Evolutionary conservation across 140 eudicot genomes (phyloP), one percentile per base, ranked within the genome.

Genomic region (Cichorium intybus): DNA sequence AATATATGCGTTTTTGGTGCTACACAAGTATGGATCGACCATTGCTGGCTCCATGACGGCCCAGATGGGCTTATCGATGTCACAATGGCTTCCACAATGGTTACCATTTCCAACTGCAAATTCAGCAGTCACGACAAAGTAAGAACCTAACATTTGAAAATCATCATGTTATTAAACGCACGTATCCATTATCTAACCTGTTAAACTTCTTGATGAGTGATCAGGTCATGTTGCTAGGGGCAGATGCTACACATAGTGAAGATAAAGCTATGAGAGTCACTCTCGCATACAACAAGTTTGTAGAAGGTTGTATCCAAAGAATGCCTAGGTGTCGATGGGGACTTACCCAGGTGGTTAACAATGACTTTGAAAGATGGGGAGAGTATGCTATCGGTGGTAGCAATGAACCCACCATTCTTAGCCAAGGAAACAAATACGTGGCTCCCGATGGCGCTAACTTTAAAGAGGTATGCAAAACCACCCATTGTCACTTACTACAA

Each of bases 261-360:
- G 98, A 88, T 65, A 70, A 51, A 48, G 60, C 61, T 72, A 92
- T 92, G 98, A 78, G 64, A 75, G 89, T 81, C 2, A 92, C 98
- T 0, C 95, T 87, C 3, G 96, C 84, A 10, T 85, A 63, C 65
- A 92, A 92, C 81, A 56, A 77, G 67, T 92, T 92, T 26, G 85
- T 88, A 5, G 69, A 95, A 4, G 70, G 67, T 23, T 88, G 96
- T 74, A 48, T 60, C 16, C 98, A 92, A 46, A 82, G 98, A 56
- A 92, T 92, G 98, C 98, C 98, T 5, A 83, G 96, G 66, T 77
- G 91, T 28, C 87, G 96, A 12, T 72, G 47, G 21, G 98, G 98
- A 17, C 81, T 88, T 57, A 86, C 93, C 58, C 98, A 92, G 26
- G 98, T 92, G 0, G 96, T 83, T n/a, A 92, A 92, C 93, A 92